Base-by-base conservation (phyloP, 2,329 filamentous ascomycete genomes). In the Periconia sp. region DNA sequence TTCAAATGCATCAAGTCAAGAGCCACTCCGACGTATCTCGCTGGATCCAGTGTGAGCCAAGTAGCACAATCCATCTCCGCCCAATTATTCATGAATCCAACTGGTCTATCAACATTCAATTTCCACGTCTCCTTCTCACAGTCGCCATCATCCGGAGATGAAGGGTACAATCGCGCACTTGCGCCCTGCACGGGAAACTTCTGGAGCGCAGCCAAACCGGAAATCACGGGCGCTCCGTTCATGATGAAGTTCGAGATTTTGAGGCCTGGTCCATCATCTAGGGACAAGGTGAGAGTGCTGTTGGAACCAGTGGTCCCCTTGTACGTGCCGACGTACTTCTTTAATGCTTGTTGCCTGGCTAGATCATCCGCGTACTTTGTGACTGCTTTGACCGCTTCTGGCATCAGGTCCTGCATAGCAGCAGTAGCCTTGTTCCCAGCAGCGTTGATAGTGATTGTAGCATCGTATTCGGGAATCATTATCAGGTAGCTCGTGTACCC, bases 231-330 rank as follows among this genome's bases (percentile, higher is more conserved):
- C 0, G 60, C 58, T 14, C 57, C 58, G 19, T 66, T 64, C 14
- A 65, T 55, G 5, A 31, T 59, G 15, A 63, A 48, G 1, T 48
- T 15, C 2, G 53, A 51, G 23, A 69, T 54, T 9, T 49, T 37
- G 14, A 69, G 46, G 1, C 66, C 66, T 3, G 66, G 65, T 0
- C 65, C 66, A 17, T 61, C 53, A 19, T 69, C 64, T 0, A 62
- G 30, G 2, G 19, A 45, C n/a, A 65, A 14, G 0, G 53, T 60
- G 19, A 66, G 45, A 17, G 30, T 51, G 41, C 31, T 55, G 40
- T 44, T 55, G 6, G 40, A 31, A 13, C 41, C 45, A 1, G 41
- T 7, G 2, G 47, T 10, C n/a, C 30, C 43, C 8, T 23, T 19
- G 45, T 66, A 69, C 7, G 53, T 65, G 0, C 66, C 65, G 1